Conservation (phyloP, 257 asterid genomes). For the Anisodus tanguticus region DNA sequence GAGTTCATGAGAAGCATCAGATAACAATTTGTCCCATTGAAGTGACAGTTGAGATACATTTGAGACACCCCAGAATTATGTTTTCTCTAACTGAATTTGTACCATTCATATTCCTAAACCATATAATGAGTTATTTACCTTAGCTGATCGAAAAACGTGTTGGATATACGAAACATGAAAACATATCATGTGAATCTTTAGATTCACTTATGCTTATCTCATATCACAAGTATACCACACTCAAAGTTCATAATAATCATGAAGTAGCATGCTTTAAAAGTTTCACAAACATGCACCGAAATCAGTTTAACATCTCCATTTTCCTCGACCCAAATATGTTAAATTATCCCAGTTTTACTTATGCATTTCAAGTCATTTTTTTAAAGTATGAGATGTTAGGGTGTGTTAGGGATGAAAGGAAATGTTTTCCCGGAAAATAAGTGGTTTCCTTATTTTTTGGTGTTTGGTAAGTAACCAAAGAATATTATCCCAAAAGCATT, state of each 20-base stretch:
- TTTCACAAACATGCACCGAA: background rate
- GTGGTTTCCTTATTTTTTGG: background rate
- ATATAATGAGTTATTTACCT: background rate
- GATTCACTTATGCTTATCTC: background rate
- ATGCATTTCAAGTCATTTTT: background rate
- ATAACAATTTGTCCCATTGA: background rate
- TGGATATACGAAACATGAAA: background rate
- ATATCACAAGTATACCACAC: background rate
- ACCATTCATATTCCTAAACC: background rate
- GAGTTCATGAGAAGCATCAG: background rate
- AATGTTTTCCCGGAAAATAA: background rate
- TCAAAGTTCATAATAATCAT: background rate
- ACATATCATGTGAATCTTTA: background rate
- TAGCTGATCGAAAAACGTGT: background rate
- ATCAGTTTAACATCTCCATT: slow-evolving; percentile 8
- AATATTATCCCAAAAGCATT: background rate
- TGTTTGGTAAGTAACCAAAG: background rate
- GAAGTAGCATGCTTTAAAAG: background rate
- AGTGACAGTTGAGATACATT: background rate
- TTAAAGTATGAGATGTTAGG: slow-evolving; percentile 1
- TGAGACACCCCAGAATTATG: background rate
- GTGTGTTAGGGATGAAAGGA: background rate
- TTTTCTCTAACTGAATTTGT: background rate
- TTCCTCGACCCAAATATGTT: background rate
- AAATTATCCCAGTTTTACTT: background rate